phyloP scores from a whole-genome alignment of 1,284 basidiomycete species.

The Cystobasidium sp. region DNA sequence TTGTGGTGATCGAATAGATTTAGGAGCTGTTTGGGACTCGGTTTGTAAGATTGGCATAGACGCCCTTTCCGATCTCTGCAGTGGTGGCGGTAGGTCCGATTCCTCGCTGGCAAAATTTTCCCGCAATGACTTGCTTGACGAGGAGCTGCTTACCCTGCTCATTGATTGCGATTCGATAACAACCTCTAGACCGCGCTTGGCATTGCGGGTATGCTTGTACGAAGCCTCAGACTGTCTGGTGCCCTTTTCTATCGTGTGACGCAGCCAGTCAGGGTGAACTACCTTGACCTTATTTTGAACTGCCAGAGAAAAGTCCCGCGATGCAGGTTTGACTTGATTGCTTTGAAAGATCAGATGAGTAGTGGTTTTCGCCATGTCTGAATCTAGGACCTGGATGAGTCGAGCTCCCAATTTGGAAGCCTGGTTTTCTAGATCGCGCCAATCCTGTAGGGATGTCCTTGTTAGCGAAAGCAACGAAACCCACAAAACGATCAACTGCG shows the following conservation, averaged over 20 bases:
- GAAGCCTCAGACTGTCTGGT: conserved; percentile 20
- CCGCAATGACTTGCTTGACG: conserved; percentile 4
- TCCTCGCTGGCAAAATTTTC: conserved; percentile 4
- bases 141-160: conserved; percentile 23
- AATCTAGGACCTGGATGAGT: not conserved
- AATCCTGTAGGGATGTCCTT: not conserved
- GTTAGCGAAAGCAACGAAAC: no score
- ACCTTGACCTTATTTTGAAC: conserved; percentile 9
- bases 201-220: conserved; percentile 29
- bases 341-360: conserved; percentile 31
- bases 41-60: not conserved
- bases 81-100: conserved; percentile 34
- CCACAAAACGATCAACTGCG: not conserved
- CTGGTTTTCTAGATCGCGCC: not conserved
- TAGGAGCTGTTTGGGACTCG: not conserved
- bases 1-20: conserved; percentile 14
- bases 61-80: not conserved
- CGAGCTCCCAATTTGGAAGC: conserved; percentile 1
- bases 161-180: conserved; percentile 10
- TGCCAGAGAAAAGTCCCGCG: not conserved
- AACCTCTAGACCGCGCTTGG: conserved; percentile 19
- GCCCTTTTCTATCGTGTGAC: conserved; percentile 5
- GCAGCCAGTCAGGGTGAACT: conserved; percentile 38
- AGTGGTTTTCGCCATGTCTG: not conserved
- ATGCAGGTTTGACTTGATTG: not conserved